These are phyloP conservation scores for Trichophyton verrucosum DNA, from an alignment of 2,329 filamentous ascomycete genomes.

Conservation along the genomic window DNA sequence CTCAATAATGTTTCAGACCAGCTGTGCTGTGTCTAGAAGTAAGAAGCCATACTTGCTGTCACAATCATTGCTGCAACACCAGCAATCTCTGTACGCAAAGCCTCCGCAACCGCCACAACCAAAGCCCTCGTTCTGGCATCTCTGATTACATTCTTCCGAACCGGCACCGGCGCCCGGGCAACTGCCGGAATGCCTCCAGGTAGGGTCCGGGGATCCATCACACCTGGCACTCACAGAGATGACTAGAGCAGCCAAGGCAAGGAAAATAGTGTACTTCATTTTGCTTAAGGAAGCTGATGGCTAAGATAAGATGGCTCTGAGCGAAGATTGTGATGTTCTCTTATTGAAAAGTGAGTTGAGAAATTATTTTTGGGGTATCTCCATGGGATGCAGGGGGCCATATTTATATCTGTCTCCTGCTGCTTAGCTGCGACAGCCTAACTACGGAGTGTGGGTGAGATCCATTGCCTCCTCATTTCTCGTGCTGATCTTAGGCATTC, in stretches of 20 bases:
- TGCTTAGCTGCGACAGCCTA: too few relatives aligned
- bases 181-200: background rate
- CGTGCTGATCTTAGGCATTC: too few relatives aligned
- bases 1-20: too few relatives aligned
- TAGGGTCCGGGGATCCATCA: conserved; percentile 1
- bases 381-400: too few relatives aligned
- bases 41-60: background rate
- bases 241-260: background rate
- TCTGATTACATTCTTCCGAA: background rate
- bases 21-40: too few relatives aligned
- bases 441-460: too few relatives aligned
- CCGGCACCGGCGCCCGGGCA: background rate
- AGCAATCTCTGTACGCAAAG: background rate
- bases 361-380: too few relatives aligned
- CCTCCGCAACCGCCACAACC: conserved; percentile 1
- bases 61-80: conserved; percentile 6
- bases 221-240: background rate
- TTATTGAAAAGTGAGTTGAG: background rate
- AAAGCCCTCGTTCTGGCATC: background rate
- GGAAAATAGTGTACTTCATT: background rate
- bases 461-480: too few relatives aligned
- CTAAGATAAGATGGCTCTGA: background rate
- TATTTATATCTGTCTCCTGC: too few relatives aligned
- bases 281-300: background rate
- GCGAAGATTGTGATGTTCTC: background rate